These are phyloP conservation scores for Urochloa ruziziensis DNA, from an alignment of 176 grass and related monocot species.

Conservation along the genomic window DNA sequence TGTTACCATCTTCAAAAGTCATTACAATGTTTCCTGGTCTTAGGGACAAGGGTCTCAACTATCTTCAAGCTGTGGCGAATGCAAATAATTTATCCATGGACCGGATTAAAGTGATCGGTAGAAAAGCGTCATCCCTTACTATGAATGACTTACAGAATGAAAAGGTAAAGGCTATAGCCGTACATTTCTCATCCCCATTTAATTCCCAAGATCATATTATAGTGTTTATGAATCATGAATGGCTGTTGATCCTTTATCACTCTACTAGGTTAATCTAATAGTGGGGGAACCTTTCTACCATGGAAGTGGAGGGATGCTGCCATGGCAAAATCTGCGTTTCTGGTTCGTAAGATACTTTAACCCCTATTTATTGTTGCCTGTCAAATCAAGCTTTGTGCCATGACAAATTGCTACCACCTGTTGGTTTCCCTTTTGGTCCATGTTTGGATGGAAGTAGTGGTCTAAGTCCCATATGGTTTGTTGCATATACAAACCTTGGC, in stretches of 20 bases:
- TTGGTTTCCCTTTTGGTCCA: not conserved
- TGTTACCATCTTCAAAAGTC: conserved; percentile 69
- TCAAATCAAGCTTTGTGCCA: not conserved
- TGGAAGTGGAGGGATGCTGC: conserved; percentile 79
- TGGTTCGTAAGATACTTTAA: conserved; percentile 62
- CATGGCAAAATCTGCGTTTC: conserved; percentile 93
- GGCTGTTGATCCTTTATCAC: conserved; percentile 6
- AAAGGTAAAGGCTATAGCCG: conserved; percentile 57
- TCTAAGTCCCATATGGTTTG: not conserved
- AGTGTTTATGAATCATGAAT: conserved; percentile 1
- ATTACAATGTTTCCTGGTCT: conserved; percentile 77
- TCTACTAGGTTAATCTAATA: conserved; percentile 73
- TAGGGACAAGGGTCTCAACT: conserved; percentile 55
- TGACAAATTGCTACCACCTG: not conserved
- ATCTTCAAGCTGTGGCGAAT: conserved; percentile 63
- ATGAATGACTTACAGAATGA: conserved; percentile 44
- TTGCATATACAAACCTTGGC: conserved; percentile 15
- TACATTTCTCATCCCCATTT: conserved; percentile 6
- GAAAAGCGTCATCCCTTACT: conserved; percentile 49
- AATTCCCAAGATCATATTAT: conserved; percentile 8
- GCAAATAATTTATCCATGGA: conserved; percentile 69
- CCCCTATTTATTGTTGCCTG: not conserved
- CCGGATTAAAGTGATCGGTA: conserved; percentile 61
- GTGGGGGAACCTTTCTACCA: conserved; percentile 85
- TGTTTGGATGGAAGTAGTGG: conserved; percentile 5